A percentile compares a stretch with the other conserved stretches of the same genome.
Conservation (phyloP, 257 asterid genomes). For the Solanum acaule region DNA sequence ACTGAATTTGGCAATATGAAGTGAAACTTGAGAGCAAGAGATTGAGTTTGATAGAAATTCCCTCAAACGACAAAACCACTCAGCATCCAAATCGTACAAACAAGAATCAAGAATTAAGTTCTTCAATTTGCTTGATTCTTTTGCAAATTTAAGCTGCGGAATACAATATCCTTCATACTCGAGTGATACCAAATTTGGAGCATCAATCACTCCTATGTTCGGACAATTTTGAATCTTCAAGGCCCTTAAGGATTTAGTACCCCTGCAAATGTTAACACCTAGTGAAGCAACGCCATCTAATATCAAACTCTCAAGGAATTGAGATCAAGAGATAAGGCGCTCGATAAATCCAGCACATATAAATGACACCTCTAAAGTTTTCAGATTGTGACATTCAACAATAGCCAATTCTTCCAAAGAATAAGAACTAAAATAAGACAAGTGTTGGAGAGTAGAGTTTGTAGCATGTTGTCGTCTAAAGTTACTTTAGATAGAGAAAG, state of each 20-base stretch:
- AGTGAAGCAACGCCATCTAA: no score
- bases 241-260: no score
- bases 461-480: not conserved
- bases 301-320: no score
- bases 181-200: not conserved
- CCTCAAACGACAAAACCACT: not conserved
- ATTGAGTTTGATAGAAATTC: not conserved
- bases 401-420: no score
- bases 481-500: not conserved
- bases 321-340: no score
- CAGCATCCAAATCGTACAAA: not conserved
- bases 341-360: no score
- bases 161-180: not conserved
- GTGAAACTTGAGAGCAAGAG: not conserved
- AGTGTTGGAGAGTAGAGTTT: not conserved
- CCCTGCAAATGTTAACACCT: no score
- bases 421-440: no score
- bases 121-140: not conserved
- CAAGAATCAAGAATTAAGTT: no score
- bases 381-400: no score
- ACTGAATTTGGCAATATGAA: not conserved
- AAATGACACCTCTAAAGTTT: no score
- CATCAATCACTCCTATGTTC: not conserved
- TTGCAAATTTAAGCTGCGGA: not conserved
- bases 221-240: not conserved